A percentile compares a stretch with the other conserved stretches of the same genome.
phyloP scores from a whole-genome alignment of 257 asterid species.

The Solanum ossicruentum region DNA sequence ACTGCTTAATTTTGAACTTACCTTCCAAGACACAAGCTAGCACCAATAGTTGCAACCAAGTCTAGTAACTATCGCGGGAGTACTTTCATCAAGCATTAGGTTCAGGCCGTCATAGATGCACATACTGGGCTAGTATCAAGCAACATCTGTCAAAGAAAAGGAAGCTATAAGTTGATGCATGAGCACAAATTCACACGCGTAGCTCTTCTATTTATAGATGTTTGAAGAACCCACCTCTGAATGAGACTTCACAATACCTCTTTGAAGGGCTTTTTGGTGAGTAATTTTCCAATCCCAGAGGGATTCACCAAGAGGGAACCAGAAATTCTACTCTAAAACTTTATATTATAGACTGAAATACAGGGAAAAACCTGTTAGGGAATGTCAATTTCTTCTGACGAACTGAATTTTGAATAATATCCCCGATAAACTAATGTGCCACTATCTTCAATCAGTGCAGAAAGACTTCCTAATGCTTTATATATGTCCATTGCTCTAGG shows the following conservation, averaged over 20 bases:
- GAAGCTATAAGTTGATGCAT: neutral
- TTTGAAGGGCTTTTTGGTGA: neutral
- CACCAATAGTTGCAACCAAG: neutral
- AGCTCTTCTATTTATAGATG: neutral
- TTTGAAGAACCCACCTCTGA: neutral
- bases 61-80: neutral
- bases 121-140: neutral
- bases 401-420: neutral
- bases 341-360: neutral
- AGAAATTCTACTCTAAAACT: neutral
- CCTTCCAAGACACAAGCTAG: neutral
- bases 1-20: neutral
- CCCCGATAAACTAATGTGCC: neutral
- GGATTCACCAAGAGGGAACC: neutral
- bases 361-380: neutral
- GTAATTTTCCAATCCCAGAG: neutral
- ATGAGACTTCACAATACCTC: neutral
- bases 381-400: neutral
- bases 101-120: neutral
- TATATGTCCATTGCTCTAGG: constrained; percentile 6
- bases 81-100: neutral
- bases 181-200: neutral
- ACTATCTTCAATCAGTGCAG: constrained; percentile 15
- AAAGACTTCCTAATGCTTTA: constrained; percentile 16
- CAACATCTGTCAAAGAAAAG: neutral